phyloP scores from a whole-genome alignment of 2,329 filamentous ascomycete species.

The Teratosphaeria viscida region DNA sequence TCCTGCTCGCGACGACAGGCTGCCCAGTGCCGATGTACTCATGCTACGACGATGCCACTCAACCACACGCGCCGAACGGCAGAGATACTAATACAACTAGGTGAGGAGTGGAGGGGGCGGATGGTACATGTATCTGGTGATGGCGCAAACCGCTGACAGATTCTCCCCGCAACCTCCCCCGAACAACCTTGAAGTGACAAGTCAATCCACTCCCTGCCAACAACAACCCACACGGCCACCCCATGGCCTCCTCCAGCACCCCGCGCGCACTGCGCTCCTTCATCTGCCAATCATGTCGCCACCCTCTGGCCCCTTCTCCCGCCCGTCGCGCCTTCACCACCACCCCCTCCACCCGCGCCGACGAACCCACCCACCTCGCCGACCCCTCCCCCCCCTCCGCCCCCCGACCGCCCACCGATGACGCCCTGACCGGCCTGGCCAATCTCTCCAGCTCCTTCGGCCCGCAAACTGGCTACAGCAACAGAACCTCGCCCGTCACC shows the following conservation, averaged over 20 bases:
- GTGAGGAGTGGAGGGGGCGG: conserved; percentile 1
- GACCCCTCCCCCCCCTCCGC: neutral
- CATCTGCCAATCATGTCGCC: conserved; percentile 30
- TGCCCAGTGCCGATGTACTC: conserved; percentile 32
- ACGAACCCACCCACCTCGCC: conserved; percentile 1
- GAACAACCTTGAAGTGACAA: neutral
- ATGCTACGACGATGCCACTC: conserved; percentile 27
- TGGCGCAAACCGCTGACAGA: neutral
- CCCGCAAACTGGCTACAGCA: conserved; percentile 3
- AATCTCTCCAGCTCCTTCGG: conserved; percentile 2
- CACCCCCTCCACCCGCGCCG: conserved; percentile 7
- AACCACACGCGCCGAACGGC: neutral
- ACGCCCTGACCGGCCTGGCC: conserved; percentile 1
- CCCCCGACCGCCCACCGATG: neutral
- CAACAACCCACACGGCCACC: neutral
- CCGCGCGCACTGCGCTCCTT: conserved; percentile 23
- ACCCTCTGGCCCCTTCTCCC: conserved; percentile 12
- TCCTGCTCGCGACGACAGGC: conserved; percentile 32
- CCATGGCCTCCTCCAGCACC: conserved; percentile 13
- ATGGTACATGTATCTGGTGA: neutral
- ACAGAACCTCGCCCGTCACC: neutral
- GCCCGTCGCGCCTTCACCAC: conserved; percentile 26
- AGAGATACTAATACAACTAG: neutral
- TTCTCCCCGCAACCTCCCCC: conserved; percentile 4
- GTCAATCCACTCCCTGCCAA: neutral